Conservation (phyloP, 352 stramenopile species). For the Globisporangium iwayamae region DNA sequence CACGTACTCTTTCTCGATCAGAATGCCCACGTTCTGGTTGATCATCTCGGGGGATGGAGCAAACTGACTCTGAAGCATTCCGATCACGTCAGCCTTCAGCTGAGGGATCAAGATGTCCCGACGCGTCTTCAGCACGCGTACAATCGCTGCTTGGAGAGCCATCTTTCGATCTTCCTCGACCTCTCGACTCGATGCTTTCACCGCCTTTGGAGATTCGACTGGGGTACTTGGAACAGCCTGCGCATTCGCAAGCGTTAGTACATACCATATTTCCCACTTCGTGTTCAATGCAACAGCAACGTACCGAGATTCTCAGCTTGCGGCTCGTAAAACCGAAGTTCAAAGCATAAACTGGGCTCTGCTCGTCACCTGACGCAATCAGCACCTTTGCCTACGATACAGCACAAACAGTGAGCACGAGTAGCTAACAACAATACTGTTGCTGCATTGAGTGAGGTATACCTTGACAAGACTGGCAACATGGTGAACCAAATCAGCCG, state of each 20-base stretch:
- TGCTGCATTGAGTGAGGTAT: not conserved
- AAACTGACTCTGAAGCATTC: conserved; percentile 77
- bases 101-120: conserved; percentile 67
- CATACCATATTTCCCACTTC: too few species aligned
- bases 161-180: conserved; percentile 88
- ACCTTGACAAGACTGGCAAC: conserved; percentile 76
- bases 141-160: conserved; percentile 79
- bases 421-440: not conserved
- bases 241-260: not conserved
- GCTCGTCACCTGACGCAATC: conserved; percentile 29
- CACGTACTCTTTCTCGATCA: conserved; percentile 85
- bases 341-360: conserved; percentile 30
- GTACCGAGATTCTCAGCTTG: conserved; percentile 50
- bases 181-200: conserved; percentile 51
- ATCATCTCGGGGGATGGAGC: conserved; percentile 52
- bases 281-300: not conserved
- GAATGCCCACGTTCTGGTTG: conserved; percentile 79
- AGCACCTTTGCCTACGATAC: conserved; percentile 9
- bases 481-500: conserved; percentile 61
- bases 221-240: conserved; percentile 54
- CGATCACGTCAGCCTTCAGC: conserved; percentile 57
- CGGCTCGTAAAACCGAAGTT: conserved; percentile 47
- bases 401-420: not conserved
- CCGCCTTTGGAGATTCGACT: conserved; percentile 62
- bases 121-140: conserved; percentile 80